Base-by-base conservation (phyloP, 352 stramenopile species). In the Globisporangium cylindrosporum region DNA sequence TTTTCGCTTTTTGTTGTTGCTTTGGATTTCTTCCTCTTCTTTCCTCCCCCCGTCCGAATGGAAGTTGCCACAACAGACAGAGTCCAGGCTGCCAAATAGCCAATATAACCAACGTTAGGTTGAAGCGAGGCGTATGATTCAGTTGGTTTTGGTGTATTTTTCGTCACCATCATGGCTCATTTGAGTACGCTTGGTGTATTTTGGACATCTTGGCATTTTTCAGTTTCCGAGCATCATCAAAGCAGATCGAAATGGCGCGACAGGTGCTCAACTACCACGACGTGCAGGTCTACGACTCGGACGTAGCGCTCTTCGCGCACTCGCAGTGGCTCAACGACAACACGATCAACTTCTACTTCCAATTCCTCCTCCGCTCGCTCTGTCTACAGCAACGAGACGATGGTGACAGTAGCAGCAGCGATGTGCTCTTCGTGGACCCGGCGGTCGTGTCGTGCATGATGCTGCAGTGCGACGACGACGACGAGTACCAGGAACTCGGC, bases 291-390 rank as follows among this genome's bases (percentile, higher is more conserved):
- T 94, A 95, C 69, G 84, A 80, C 58, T 81, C 83, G 67, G 88
- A 95, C 69, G 82, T 94, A 36, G 74, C 67, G 76, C 84, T 95
- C 36, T 93, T 95, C 62, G 14, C 59, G 5, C 61, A 58, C 14
- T 68, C 49, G 12, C 70, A 88, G 67, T 95, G 88, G 88, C 86
- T 95, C 34, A 94, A 95, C 66, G 88, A 95, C 72, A 93, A 87
- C 32, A 73, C 84, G 25, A 77, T 95, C 68, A 86, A 94, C 79
- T 95, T 95, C 65, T 94, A 92, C 72, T 80, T 95, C 57, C 78
- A 89, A 71, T 88, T 81, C 65, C 51, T 93, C 32, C 80, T 78
- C 34, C 81, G 85, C 38, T 81, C 80, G 7, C 32, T 71, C 7
- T 81, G 73, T 66, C 46, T 74, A 36, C 18, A 32, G n/a, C 53